Conservation (phyloP, 1,284 basidiomycete genomes). For the Cryptococcus sp. region DNA sequence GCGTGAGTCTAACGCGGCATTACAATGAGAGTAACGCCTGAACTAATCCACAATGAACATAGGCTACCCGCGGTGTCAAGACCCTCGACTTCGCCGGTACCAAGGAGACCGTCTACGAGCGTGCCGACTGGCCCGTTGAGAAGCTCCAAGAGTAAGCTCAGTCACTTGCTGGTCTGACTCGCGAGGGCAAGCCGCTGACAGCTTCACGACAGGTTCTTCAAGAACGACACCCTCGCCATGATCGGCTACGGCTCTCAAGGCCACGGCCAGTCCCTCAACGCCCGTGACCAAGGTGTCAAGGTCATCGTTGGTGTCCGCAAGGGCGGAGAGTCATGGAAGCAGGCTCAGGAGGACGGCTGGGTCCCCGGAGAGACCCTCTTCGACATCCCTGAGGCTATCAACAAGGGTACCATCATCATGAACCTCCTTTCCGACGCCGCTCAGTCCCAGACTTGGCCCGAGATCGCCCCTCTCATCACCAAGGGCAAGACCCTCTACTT, state of each 20-base stretch:
- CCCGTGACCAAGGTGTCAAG: slow-evolving; percentile 97
- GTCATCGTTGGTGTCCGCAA: slow-evolving; percentile 99
- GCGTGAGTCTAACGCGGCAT: slow-evolving; percentile 30
- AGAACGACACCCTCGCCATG: slow-evolving; percentile 97
- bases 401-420: slow-evolving; percentile 98
- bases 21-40: neutral
- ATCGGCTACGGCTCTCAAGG: slow-evolving; percentile 98
- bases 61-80: slow-evolving; percentile 77
- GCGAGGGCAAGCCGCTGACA: neutral
- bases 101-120: slow-evolving; percentile 95
- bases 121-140: slow-evolving; percentile 94
- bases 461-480: slow-evolving; percentile 87
- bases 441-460: slow-evolving; percentile 91
- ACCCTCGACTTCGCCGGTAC: slow-evolving; percentile 97
- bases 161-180: neutral
- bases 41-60: slow-evolving; percentile 1
- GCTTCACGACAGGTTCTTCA: slow-evolving; percentile 71
- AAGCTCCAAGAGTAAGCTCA: slow-evolving; percentile 81
- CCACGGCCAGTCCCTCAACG: slow-evolving; percentile 97
- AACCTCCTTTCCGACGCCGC: slow-evolving; percentile 98
- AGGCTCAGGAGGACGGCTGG: slow-evolving; percentile 97
- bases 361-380: slow-evolving; percentile 98
- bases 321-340: slow-evolving; percentile 89
- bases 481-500: slow-evolving; percentile 99
- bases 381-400: slow-evolving; percentile 96